phyloP scores from a whole-genome alignment of 2,329 filamentous ascomycete species.

The Graphilbum sp. region DNA sequence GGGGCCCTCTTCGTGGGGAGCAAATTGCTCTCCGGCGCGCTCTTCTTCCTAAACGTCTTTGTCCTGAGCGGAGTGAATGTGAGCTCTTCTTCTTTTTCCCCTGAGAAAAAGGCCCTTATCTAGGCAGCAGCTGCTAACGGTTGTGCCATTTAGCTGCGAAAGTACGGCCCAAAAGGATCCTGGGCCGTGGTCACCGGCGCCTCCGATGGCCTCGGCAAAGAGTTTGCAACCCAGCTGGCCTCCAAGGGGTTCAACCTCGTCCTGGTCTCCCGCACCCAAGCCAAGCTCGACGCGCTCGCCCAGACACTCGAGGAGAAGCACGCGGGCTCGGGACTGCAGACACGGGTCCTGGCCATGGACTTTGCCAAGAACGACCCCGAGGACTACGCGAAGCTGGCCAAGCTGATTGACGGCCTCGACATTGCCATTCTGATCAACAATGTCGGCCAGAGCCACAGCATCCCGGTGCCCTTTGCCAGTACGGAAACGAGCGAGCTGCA shows the following conservation, averaged over 20 bases:
- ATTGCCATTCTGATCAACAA: slow-evolving; percentile 90
- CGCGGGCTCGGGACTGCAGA: slow-evolving; percentile 43
- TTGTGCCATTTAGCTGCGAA: slow-evolving; percentile 47
- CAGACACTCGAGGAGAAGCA: slow-evolving; percentile 59
- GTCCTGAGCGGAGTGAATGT: slow-evolving; percentile 48
- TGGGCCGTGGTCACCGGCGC: slow-evolving; percentile 94
- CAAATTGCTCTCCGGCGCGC: slow-evolving; percentile 40
- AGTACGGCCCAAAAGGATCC: slow-evolving; percentile 78
- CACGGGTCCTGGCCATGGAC: slow-evolving; percentile 79
- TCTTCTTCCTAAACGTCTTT: slow-evolving; percentile 51
- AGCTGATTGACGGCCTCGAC: slow-evolving; percentile 56
- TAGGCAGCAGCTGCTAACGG: neutral
- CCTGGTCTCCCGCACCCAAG: slow-evolving; percentile 86
- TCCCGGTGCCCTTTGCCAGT: slow-evolving; percentile 75
- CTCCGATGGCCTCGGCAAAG: slow-evolving; percentile 92
- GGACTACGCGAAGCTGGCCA: slow-evolving; percentile 62
- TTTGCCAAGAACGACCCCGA: slow-evolving; percentile 63
- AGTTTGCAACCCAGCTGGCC: slow-evolving; percentile 83
- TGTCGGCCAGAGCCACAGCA: slow-evolving; percentile 84
- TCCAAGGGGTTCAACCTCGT: slow-evolving; percentile 86
- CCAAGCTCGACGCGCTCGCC: slow-evolving; percentile 69
- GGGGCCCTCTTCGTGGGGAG: slow-evolving; percentile 42
- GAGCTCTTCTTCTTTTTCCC: slow-evolving; percentile 13
- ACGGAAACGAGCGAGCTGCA: slow-evolving; percentile 67
- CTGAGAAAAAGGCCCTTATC: neutral